Base-by-base conservation (phyloP, 164 flowering plant genomes). In the Vitis rotundifolia region DNA sequence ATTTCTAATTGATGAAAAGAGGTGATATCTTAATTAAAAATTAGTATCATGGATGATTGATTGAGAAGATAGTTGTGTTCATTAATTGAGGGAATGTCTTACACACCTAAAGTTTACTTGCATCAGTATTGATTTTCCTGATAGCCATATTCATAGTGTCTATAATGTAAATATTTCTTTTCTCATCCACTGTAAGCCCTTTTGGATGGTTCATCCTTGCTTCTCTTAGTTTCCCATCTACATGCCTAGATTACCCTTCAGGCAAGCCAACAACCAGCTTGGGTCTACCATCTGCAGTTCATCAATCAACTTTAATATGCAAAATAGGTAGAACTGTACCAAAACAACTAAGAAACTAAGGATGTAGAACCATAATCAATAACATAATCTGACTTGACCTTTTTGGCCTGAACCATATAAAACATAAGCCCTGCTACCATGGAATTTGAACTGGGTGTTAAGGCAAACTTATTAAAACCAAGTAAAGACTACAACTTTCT, bases 131-230 rank as follows among this genome's bases (percentile, higher is more conserved):
- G 59, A 91, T 86, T 71, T 91, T 91, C 71, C 93, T 79, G 70
- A 89, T 89, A 55, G 88, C 96, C 89, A 79, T 86, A 67, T 90
- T 91, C 82, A 76, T 68, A 16, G 88, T 82, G 70, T 89, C 93
- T 6, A 91, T 89, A 59, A 89, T 68, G 61, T 89, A 89, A 6
- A 89, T 71, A 67, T 89, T 89, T 66, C 91, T 91, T n/a, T 80
- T 78, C 59, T 82, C 89, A 70, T 89, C 93, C 18, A 83, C 80
- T 1, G 93, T 57, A 49, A 85, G 73, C 12, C 91, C 93, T 73
- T 86, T 86, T 1, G 93, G 93, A 50, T 86, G 87, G 73, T 83
- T 79, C 91, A 89, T 53, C 76, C 87, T 83, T 31, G 91, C 86
- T 65, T 86, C 89, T 73, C 89, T 80, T 78, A n/a, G n/a, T n/a